Evolutionary conservation across 2,329 filamentous ascomycete species (phyloP), one percentile per base, ranked within the genome.

Genomic region (Fusarium beomiforme): DNA sequence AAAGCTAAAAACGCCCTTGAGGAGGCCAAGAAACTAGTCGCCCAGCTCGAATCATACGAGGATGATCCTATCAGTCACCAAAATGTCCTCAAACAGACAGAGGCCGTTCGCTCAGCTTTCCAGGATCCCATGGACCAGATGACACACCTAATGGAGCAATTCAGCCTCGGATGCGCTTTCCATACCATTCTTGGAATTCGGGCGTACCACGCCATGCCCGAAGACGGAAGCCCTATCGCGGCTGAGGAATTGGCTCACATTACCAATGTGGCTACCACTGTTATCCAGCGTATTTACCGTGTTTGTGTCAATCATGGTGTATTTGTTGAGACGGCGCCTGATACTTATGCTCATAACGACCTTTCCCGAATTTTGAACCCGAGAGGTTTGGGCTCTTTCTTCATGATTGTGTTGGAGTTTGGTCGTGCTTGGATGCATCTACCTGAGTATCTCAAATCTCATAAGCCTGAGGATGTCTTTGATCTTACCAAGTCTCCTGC

Each of bases 261-360:
- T 58, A 73, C 74, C 67, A 78, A 79, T 47, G 74, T 78, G 26
- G 75, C 78, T 59, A 64, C 66, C 8, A 79, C 79, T 17, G 76
- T 77, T 23, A 76, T 82, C 43, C 66, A 78, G 19, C 76, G 81
- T 6, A 49, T 73, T 26, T 77, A 79, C 67, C 80, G 79, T 12
- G 71, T 80, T 8, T 70, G 74, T 44, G 56, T 80, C 21, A 76
- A 67, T 24, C 72, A 76, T 56, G 80, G 79, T 23, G 61, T 81
- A 41, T 78, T 77, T 42, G 43, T 34, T 19, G 78, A 81, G 62
- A 76, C 76, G 3, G 73, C 64, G 1, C 69, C 75, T 4, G 75
- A 79, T 63, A 68, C 69, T 11, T 81, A 81, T 57, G 75, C 78
- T 17, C 78, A 80, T 50, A 81, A 80, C 33, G 60, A 67, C n/a